A percentile compares a stretch with the other conserved stretches of the same genome.
These are phyloP conservation scores for Magnaporthiopsis poae DNA, from an alignment of 2,329 filamentous ascomycete genomes.

Conservation along the genomic window DNA sequence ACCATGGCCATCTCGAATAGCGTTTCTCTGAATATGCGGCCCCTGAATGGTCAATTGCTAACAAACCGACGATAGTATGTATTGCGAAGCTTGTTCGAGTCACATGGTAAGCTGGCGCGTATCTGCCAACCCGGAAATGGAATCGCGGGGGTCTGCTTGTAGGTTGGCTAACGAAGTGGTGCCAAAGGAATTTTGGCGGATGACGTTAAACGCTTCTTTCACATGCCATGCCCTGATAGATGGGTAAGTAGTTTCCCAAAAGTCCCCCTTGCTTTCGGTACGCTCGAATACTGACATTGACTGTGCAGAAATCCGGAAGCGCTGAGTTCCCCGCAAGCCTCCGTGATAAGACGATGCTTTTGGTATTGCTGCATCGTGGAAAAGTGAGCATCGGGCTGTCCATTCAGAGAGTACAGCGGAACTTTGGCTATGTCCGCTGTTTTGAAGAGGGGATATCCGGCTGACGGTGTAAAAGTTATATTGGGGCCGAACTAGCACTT, in stretches of 20 bases:
- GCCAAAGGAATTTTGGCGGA: conserved; percentile 49
- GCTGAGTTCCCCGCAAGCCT: conserved; percentile 35
- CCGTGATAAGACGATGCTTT: conserved; percentile 44
- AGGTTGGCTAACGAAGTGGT: not conserved
- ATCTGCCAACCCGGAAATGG: not conserved
- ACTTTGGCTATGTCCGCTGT: not conserved
- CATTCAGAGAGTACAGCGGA: not conserved
- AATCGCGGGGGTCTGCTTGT: too few species aligned
- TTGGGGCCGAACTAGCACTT: conserved; percentile 49
- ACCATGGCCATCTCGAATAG: not conserved
- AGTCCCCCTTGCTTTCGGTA: not conserved
- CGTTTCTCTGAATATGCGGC: not conserved
- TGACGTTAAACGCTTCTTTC: conserved; percentile 44
- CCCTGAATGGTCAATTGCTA: not conserved
- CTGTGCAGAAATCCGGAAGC: conserved; percentile 29
- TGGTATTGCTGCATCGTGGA: conserved; percentile 50
- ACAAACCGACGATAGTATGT: conserved; percentile 29
- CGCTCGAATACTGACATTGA: not conserved
- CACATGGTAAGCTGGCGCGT: conserved; percentile 32
- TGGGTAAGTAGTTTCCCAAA: conserved; percentile 27
- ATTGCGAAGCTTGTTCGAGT: conserved; percentile 42
- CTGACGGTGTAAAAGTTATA: conserved; percentile 11
- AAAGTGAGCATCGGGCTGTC: conserved; percentile 27
- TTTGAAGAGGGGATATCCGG: not conserved
- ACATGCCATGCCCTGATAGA: conserved; percentile 47